phyloP scores from a whole-genome alignment of 139 green algal species.

The Astrephomene gubernaculifera region DNA sequence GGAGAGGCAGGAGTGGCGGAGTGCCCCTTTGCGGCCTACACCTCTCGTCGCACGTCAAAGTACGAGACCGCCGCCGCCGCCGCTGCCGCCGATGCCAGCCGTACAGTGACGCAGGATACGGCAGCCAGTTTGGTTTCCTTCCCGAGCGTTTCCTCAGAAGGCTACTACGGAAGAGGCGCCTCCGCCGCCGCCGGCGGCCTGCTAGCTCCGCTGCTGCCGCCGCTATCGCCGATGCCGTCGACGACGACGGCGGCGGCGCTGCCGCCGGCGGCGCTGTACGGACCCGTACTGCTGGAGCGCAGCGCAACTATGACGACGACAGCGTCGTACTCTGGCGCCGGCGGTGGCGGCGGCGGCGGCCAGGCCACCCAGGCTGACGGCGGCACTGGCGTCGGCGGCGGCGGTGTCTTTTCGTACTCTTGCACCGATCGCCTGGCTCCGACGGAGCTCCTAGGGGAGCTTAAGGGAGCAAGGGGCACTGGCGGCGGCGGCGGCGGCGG shows the following conservation, averaged over 20 bases:
- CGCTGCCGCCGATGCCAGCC: neutral
- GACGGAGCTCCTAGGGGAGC: too few relatives aligned
- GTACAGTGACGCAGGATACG: too few relatives aligned
- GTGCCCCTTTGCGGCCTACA: conserved; percentile 36
- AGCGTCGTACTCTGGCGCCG: neutral
- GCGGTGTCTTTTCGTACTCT: neutral
- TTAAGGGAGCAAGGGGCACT: too few relatives aligned
- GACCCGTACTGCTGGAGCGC: neutral
- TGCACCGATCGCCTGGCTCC: neutral
- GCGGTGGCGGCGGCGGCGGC: neutral
- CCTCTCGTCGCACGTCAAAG: neutral
- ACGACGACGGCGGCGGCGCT: too few relatives aligned
- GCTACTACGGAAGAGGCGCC: neutral
- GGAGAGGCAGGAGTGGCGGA: neutral
- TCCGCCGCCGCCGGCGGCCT: too few relatives aligned
- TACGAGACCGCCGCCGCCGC: neutral
- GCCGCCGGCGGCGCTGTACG: neutral
- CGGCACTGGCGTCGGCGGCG: neutral
- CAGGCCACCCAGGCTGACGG: neutral
- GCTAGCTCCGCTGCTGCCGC: neutral
- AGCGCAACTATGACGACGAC: neutral
- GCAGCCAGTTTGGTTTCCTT: too few relatives aligned
- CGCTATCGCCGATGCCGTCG: neutral
- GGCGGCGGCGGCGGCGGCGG: too few relatives aligned
- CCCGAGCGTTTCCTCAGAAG: neutral